A percentile compares a stretch with the other conserved stretches of the same genome.
Evolutionary conservation across 306 rosid species (phyloP).

Genomic region (Castanea crenata): DNA sequence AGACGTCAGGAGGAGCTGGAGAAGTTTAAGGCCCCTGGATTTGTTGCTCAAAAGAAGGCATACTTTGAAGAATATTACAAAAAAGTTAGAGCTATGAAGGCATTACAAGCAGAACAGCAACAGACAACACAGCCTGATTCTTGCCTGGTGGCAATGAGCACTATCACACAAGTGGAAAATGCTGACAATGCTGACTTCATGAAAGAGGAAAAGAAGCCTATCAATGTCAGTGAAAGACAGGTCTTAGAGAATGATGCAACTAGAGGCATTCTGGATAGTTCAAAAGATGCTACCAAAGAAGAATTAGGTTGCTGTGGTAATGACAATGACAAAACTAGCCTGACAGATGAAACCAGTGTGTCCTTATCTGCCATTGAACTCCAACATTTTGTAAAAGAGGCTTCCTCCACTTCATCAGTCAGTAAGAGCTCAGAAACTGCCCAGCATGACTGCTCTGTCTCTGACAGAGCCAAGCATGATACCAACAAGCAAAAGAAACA

Average conservation of each 20-base stretch:
- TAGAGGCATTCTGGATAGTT: not conserved
- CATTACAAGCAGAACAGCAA: conserved; percentile 10
- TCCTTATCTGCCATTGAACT: not conserved
- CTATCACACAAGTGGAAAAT: not conserved
- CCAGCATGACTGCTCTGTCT: conserved; percentile 6
- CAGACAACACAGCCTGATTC: conserved; percentile 1
- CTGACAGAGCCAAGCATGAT: conserved; percentile 4
- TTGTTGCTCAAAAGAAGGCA: conserved; percentile 41
- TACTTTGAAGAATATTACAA: conserved; percentile 35
- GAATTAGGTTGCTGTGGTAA: not conserved
- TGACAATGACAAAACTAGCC: not conserved
- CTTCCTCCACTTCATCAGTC: not conserved
- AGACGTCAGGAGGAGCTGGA: conserved; percentile 38
- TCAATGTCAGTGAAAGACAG: not conserved
- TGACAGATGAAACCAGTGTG: not conserved
- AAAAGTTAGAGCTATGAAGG: conserved; percentile 26
- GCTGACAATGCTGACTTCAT: not conserved
- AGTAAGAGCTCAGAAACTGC: conserved; percentile 1
- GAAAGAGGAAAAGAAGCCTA: not conserved
- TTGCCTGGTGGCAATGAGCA: not conserved
- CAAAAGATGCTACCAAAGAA: not conserved
- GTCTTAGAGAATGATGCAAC: not conserved
- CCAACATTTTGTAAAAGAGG: not conserved
- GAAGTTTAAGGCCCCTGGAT: conserved; percentile 33
- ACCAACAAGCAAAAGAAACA: conserved; percentile 14